A percentile compares a stretch with the other conserved stretches of the same genome.
These are phyloP conservation scores for Peribolospora baueri DNA, from an alignment of 768 basidiomycete genomes.

Conservation along the genomic window DNA sequence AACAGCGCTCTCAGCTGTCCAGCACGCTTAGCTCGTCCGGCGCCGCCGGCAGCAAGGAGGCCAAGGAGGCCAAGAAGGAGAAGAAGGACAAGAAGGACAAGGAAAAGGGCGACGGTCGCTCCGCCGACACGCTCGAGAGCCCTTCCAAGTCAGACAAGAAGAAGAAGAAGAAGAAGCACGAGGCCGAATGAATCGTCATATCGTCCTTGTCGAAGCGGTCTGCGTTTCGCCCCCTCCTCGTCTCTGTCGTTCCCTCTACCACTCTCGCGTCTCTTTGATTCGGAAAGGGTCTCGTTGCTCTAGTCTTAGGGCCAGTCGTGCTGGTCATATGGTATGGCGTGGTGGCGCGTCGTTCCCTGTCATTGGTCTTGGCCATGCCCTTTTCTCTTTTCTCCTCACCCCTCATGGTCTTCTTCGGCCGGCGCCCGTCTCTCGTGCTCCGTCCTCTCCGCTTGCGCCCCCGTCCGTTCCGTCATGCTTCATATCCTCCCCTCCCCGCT, in stretches of 20 bases:
- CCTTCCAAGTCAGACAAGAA: slow-evolving; percentile 1
- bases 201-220: not conserved
- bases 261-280: not conserved
- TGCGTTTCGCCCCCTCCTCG: not conserved
- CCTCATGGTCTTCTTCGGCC: too few species aligned
- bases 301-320: not conserved
- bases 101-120: slow-evolving; percentile 9
- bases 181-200: not conserved
- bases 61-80: not conserved
- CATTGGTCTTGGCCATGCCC: too few species aligned
- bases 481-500: too few species aligned
- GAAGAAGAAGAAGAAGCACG: not conserved
- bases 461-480: too few species aligned
- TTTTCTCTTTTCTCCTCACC: too few species aligned
- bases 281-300: not conserved
- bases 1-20: not conserved
- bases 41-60: not conserved
- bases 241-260: not conserved
- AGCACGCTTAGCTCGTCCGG: not conserved
- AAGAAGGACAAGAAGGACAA: slow-evolving; percentile 7
- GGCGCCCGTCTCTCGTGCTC: too few species aligned
- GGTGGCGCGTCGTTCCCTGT: too few species aligned
- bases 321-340: too few species aligned
- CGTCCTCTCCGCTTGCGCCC: too few species aligned
- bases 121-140: too few species aligned